phyloP scores from a whole-genome alignment of 257 asterid genomes.

The Gynochthodes officinalis region DNA sequence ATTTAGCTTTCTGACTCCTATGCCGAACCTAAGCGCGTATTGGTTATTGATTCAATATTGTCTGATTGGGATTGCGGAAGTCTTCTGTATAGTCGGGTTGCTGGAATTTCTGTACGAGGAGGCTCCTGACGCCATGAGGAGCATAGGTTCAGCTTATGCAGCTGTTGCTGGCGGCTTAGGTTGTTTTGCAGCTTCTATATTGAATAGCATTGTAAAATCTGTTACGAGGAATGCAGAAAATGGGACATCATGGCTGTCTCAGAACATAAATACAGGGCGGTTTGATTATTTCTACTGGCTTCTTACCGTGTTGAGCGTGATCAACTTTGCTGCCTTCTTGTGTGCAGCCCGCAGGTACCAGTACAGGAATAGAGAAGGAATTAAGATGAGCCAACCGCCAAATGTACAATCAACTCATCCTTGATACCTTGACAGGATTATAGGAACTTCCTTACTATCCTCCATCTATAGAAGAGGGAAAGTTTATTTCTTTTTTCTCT shows the following conservation, averaged over 20 bases:
- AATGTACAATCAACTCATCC: conserved; percentile 12
- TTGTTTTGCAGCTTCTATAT: conserved; percentile 84
- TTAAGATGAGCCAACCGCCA: conserved; percentile 33
- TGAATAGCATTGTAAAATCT: conserved; percentile 76
- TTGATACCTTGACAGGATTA: background rate
- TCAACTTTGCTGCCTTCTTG: conserved; percentile 71
- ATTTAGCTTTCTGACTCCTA: conserved; percentile 72
- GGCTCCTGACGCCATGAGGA: conserved; percentile 99
- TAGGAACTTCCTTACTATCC: conserved; percentile 1
- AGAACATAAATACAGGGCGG: conserved; percentile 76
- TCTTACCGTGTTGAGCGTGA: conserved; percentile 69
- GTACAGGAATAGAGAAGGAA: conserved; percentile 61
- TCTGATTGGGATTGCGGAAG: conserved; percentile 96
- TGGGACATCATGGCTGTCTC: conserved; percentile 87
- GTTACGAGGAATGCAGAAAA: conserved; percentile 52
- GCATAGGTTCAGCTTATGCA: conserved; percentile 95
- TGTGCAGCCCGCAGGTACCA: conserved; percentile 72
- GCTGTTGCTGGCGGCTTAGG: conserved; percentile 98
- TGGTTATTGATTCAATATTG: conserved; percentile 95
- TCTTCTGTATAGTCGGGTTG: conserved; percentile 84
- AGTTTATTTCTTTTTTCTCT: background rate
- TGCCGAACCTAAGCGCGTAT: conserved; percentile 81
- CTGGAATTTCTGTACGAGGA: conserved; percentile 90
- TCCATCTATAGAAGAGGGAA: conserved; percentile 4
- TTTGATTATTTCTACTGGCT: conserved; percentile 92